phyloP scores from a whole-genome alignment of 2,329 filamentous ascomycete genomes.

The Rutstroemia sp. region DNA sequence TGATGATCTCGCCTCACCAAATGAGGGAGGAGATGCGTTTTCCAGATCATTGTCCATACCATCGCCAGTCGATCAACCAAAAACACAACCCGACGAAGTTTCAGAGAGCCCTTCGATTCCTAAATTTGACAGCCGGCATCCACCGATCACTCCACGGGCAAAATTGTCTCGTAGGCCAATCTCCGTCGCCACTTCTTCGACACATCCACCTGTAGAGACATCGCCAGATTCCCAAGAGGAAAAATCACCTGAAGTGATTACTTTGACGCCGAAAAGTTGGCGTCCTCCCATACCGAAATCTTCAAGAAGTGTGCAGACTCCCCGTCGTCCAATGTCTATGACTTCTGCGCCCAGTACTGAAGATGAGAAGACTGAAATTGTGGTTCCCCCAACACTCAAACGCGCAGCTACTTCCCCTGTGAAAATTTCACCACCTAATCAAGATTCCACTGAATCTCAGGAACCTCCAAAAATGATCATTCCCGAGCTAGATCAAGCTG shows the following conservation, averaged over 20 bases:
- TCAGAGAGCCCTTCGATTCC: not conserved
- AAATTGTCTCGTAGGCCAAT: constrained; percentile 1
- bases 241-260: not conserved
- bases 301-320: not conserved
- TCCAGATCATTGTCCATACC: no score
- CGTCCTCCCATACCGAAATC: not conserved
- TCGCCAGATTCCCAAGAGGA: not conserved
- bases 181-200: not conserved
- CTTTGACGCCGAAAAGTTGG: no score
- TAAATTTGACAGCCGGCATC: not conserved
- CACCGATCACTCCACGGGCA: not conserved
- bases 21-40: no score
- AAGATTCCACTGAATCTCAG: not conserved
- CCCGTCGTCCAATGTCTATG: not conserved
- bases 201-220: not conserved
- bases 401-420: constrained; percentile 5
- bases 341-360: not conserved
- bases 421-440: not conserved
- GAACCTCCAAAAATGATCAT: not conserved
- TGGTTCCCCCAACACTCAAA: not conserved
- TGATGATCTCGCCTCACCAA: no score
- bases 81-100: not conserved
- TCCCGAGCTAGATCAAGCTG: constrained; percentile 37
- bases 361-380: not conserved
- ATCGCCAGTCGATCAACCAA: no score